phyloP scores from a whole-genome alignment of 2,329 filamentous ascomycete genomes.

The Penicillium sp. region DNA sequence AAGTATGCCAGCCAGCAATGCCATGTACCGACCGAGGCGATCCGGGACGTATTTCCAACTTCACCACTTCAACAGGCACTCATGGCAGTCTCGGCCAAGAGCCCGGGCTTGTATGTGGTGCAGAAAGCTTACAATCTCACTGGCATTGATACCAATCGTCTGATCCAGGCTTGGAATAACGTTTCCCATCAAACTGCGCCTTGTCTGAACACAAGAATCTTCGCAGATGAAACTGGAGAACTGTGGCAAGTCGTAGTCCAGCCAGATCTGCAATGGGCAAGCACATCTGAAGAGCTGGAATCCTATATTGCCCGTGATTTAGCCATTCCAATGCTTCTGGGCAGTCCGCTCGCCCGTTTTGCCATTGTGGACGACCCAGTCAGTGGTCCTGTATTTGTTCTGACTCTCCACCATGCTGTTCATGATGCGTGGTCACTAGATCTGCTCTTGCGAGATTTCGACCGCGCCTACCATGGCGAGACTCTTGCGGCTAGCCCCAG shows the following conservation, averaged over 20 bases:
- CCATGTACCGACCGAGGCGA: neutral
- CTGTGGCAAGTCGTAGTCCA: neutral
- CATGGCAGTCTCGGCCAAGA: neutral
- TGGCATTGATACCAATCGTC: neutral
- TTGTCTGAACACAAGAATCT: neutral
- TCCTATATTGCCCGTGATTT: neutral
- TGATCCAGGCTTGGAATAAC: neutral
- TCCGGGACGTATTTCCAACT: neutral
- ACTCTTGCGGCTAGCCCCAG: neutral
- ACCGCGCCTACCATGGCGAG: neutral
- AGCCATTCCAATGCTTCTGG: neutral
- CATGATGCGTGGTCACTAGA: neutral
- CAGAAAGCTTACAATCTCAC: neutral
- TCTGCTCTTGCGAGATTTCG: neutral
- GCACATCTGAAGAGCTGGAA: neutral
- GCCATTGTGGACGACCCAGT: neutral
- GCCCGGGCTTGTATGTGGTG: neutral
- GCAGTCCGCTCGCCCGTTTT: neutral
- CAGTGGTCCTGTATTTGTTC: neutral
- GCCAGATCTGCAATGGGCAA: neutral
- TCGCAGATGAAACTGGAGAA: neutral
- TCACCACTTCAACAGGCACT: neutral
- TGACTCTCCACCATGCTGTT: conserved; percentile 2
- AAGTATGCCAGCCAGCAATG: neutral
- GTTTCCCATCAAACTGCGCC: neutral